Conservation (phyloP, 2,329 filamentous ascomycete species). For the Sclerotiophoma versabilis region DNA sequence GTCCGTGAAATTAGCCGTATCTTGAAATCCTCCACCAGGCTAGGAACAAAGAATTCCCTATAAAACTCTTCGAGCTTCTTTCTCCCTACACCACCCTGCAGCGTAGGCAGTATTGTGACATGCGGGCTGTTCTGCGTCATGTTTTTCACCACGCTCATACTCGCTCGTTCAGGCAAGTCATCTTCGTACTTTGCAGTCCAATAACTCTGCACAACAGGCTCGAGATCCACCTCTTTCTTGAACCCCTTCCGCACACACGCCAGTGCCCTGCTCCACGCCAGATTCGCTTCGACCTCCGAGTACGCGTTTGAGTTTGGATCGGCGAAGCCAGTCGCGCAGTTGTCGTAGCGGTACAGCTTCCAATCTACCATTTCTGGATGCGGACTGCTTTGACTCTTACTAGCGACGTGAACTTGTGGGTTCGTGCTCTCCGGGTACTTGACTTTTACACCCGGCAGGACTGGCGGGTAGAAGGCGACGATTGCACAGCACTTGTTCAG, state of each 20-base stretch:
- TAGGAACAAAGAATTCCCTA: constrained; percentile 62
- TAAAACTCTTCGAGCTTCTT: constrained; percentile 60
- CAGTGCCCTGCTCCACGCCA: constrained; percentile 54
- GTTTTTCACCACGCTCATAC: constrained; percentile 38
- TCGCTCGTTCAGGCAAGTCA: constrained; percentile 39
- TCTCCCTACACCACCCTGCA: constrained; percentile 54
- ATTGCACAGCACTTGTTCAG: constrained; percentile 51
- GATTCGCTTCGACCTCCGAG: constrained; percentile 50
- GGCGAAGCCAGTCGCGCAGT: constrained; percentile 51
- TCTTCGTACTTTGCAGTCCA: constrained; percentile 46
- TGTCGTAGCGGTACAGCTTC: constrained; percentile 50
- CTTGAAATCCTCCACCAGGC: constrained; percentile 60
- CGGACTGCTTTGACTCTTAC: constrained; percentile 41
- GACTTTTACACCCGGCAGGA: constrained; percentile 45
- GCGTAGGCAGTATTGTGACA: constrained; percentile 51
- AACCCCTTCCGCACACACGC: constrained; percentile 46
- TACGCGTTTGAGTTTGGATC: constrained; percentile 50
- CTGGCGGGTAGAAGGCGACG: constrained; percentile 53
- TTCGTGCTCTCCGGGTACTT: constrained; percentile 50
- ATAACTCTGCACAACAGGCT: constrained; percentile 43
- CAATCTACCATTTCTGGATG: constrained; percentile 47
- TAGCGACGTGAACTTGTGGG: constrained; percentile 52
- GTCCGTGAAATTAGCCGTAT: constrained; percentile 64
- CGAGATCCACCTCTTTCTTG: constrained; percentile 47
- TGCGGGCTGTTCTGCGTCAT: constrained; percentile 47